Evolutionary conservation across 1,284 basidiomycete species (phyloP), one percentile per base, ranked within the genome.

Genomic region (Ustilago vetiveriae): DNA sequence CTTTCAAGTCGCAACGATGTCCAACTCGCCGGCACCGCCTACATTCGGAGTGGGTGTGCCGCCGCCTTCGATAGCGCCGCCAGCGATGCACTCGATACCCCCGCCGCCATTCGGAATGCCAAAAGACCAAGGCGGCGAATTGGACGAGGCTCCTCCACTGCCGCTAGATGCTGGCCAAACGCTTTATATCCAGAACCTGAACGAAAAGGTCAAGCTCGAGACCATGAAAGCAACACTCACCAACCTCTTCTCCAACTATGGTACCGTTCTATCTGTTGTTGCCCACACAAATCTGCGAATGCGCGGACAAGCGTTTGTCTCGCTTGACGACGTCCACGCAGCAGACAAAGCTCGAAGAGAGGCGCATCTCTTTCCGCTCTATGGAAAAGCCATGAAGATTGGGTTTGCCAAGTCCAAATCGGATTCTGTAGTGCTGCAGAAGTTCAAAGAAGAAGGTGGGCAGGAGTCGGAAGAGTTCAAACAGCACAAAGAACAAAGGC

Each of bases 251-350:
- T 92, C 92, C 83, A 88, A 90, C 29, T 98, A 98, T 79, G 92
- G 92, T 17, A 90, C 91, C 58, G 90, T 99, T 6, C 83, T 95
- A 26, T 92, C 94, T 75, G 91, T 99, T 16, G 90, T 93, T 8
- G 93, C 94, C 6, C 95, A 98, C 83, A 84, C 86, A 52, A 98
- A 97, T 84, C 83, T 97, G 62, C 88, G 95, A 29, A 98, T 99
- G 96, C 87, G 96, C 36, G 95, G 95, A 11, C 95, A 99, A 84
- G 95, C 95, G 6, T 99, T 99, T 79, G 91, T 99, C 17, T 92
- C 92, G 27, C 96, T 98, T 82, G 86, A 87, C 62, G 88, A 89
- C 45, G 85, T 88, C 47, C 90, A 94, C 57, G 87, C 88, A 50
- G 95, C 95, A 27, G 87, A 87, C 78, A 91, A 90, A 82, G 95